Conservation (phyloP, 108 stramenopile genomes). For the Seminavis robusta region DNA sequence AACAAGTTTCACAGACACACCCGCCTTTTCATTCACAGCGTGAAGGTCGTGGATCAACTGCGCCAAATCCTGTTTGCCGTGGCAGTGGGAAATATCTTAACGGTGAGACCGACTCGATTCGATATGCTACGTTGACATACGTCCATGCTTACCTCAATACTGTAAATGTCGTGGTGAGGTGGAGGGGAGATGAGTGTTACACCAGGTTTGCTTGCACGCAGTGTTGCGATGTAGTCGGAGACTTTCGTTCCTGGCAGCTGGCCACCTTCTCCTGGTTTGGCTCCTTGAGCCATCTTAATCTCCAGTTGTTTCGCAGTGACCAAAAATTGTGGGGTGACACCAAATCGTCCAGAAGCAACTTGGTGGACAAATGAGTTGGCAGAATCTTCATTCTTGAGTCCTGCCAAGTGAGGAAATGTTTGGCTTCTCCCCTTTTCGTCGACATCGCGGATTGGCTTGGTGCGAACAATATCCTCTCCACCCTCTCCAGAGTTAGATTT, state of each 20-base stretch:
- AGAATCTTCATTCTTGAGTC: slow-evolving; percentile 87
- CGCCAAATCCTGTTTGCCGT: slow-evolving; percentile 75
- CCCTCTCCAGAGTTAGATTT: slow-evolving; percentile 96
- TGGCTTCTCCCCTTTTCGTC: slow-evolving; percentile 77
- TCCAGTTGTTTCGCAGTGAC: slow-evolving; percentile 90
- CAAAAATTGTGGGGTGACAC: slow-evolving; percentile 92
- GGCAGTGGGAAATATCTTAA: not conserved
- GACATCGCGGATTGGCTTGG: slow-evolving; percentile 62
- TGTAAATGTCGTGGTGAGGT: slow-evolving; percentile 97
- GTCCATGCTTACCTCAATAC: slow-evolving; percentile 59
- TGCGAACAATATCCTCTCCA: slow-evolving; percentile 84
- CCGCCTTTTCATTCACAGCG: slow-evolving; percentile 87
- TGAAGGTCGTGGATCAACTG: slow-evolving; percentile 95
- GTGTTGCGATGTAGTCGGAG: slow-evolving; percentile 89
- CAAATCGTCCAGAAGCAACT: slow-evolving; percentile 92
- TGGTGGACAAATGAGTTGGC: slow-evolving; percentile 90
- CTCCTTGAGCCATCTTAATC: slow-evolving; percentile 97
- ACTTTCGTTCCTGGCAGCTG: slow-evolving; percentile 93
- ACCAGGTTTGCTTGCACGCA: slow-evolving; percentile 86
- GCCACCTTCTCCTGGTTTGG: slow-evolving; percentile 96
- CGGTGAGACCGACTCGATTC: not conserved
- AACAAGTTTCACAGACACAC: slow-evolving; percentile 96
- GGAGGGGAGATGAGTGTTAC: slow-evolving; percentile 94
- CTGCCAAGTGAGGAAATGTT: slow-evolving; percentile 86
- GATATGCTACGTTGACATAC: not conserved